Evolutionary conservation across 257 asterid species (phyloP), one percentile per base, ranked within the genome.

Genomic region (Verbascum thapsus): DNA sequence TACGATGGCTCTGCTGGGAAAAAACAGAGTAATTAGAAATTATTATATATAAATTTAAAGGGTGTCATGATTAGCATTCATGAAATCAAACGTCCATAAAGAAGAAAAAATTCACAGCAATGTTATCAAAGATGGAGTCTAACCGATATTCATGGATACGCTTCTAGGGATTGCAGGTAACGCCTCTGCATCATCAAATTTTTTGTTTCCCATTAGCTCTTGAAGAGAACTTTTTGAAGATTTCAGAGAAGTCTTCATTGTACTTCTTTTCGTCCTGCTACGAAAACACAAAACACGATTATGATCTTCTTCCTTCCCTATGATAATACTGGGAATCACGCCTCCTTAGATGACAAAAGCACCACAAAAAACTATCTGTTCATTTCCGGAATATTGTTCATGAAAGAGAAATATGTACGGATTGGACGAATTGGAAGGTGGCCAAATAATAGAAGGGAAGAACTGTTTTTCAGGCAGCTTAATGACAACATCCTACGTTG

Each of bases 101-200:
- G 32, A 26, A 26, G 32, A 2, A 5, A 26, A 26, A 26, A 26
- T 1, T 26, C 5, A 26, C 32, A 26, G 32, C 3, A 26, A 26
- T 26, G 5, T 20, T 19, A 22, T 3, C 18, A 37, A 0, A 48
- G 19, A 54, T 9, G 18, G 55, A 68, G 43, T 34, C 83, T 70
- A 39, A 88, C 95, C 94, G 30, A 86, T 51, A 53, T 73, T 78
- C 88, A 91, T 71, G 4, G 96, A 78, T 54, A 78, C 26, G 66
- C 96, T 86, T 70, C 96, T 77, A 52, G 72, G 53, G 57, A 84
- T 78, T 38, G 85, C 7, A 6, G 84, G 64, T 7, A 79, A 49
- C 0, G 80, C 76, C 23, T 73, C 85, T 8, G 67, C 58, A 42
- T 26, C 32, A 26, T 26, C 32, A 26, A 26, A 26, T 26, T 68